Evolutionary conservation across 768 basidiomycete genomes (phyloP).

Genomic region (Rhodotorula toruloides): DNA sequence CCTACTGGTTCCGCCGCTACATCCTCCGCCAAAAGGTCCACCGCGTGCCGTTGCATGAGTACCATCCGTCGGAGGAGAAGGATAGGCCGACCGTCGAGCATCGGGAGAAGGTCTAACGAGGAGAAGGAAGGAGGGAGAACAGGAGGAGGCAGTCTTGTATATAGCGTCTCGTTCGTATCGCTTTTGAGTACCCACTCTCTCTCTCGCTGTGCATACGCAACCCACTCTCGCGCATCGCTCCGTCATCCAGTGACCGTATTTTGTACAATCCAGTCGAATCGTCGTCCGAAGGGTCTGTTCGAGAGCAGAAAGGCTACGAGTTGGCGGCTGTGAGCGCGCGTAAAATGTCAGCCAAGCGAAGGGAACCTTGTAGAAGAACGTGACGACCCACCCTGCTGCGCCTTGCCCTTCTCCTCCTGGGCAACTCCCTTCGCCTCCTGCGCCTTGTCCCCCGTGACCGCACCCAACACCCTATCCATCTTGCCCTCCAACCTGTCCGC

Average conservation of each 20-base stretch:
- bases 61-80: conserved; percentile 28
- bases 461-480: conserved; percentile 30
- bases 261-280: no score
- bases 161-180: no score
- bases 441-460: conserved; percentile 29
- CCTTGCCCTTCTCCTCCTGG: conserved; percentile 30
- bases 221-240: no score
- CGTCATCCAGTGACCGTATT: no score
- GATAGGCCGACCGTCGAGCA: conserved; percentile 21
- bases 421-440: conserved; percentile 18
- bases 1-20: conserved; percentile 19
- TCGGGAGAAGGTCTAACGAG: conserved; percentile 20
- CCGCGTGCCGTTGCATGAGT: conserved; percentile 9
- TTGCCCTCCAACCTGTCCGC: conserved; percentile 26
- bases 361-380: neutral
- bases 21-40: conserved; percentile 19
- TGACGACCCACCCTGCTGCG: conserved; percentile 23
- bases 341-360: neutral
- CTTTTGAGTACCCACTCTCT: no score
- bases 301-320: no score
- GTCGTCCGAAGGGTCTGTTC: no score
- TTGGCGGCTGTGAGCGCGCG: neutral
- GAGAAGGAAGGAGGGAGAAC: no score
- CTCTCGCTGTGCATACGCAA: no score
- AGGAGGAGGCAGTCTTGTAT: no score